phyloP scores from a whole-genome alignment of 192 early-diverging fungal genomes.

The Coemansia interrupta region DNA sequence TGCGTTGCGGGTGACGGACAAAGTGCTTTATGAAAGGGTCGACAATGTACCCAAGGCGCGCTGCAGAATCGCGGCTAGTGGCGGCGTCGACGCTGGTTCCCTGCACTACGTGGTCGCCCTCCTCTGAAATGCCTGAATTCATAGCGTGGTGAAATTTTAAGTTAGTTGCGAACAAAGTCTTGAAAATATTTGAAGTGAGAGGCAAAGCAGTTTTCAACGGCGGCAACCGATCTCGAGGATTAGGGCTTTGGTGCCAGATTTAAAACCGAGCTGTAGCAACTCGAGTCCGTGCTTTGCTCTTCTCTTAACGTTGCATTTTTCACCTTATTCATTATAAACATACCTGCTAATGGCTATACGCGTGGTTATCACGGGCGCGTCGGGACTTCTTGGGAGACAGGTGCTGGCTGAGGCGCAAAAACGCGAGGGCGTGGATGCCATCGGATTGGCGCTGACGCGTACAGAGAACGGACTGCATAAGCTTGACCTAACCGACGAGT shows the following conservation, averaged over 20 bases:
- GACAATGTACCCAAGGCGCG: slow-evolving; percentile 71
- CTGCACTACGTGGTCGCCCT: slow-evolving; percentile 71
- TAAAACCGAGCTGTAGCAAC: too few relatives aligned
- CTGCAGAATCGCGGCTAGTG: slow-evolving; percentile 80
- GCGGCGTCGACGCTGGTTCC: slow-evolving; percentile 93
- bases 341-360: slow-evolving; percentile 33
- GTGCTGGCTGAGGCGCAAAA: slow-evolving; percentile 58
- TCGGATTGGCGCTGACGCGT: slow-evolving; percentile 71
- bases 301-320: background rate
- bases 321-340: background rate
- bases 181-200: background rate
- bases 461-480: slow-evolving; percentile 55
- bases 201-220: too few relatives aligned
- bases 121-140: slow-evolving; percentile 9
- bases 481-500: slow-evolving; percentile 65
- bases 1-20: slow-evolving; percentile 65
- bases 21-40: slow-evolving; percentile 83
- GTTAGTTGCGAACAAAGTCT: background rate
- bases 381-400: slow-evolving; percentile 78
- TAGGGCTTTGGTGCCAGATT: background rate
- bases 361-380: slow-evolving; percentile 77
- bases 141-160: background rate
- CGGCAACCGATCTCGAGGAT: too few relatives aligned
- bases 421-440: slow-evolving; percentile 54
- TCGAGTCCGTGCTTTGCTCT: background rate